Conservation (phyloP, 2,329 filamentous ascomycete genomes). For the Tolypocladium sp. region DNA sequence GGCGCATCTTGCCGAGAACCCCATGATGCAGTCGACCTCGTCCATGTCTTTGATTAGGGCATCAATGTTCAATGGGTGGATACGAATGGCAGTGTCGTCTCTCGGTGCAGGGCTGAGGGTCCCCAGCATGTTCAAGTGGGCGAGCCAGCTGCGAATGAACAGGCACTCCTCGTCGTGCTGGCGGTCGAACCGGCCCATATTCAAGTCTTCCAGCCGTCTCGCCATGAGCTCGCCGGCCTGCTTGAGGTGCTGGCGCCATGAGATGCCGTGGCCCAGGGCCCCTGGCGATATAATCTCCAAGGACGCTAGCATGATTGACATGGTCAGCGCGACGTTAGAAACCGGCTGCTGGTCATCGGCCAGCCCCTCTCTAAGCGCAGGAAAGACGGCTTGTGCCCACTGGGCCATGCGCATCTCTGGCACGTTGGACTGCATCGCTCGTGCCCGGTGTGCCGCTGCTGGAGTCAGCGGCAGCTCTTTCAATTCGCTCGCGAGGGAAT, state of each 20-base stretch:
- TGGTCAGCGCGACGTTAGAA: conserved; percentile 65
- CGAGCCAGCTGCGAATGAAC: conserved; percentile 76
- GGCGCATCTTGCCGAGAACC: conserved; percentile 53
- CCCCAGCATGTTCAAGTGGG: conserved; percentile 73
- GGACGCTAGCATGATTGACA: conserved; percentile 77
- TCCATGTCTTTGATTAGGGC: conserved; percentile 22
- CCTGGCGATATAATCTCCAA: conserved; percentile 76
- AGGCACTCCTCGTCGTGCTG: conserved; percentile 52
- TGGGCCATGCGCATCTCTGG: conserved; percentile 68
- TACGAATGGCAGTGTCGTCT: background rate
- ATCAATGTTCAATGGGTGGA: background rate
- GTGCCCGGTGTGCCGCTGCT: conserved; percentile 65
- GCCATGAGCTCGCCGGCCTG: conserved; percentile 69
- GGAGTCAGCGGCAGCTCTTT: background rate
- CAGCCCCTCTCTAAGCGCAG: conserved; percentile 59
- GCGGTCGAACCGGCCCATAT: conserved; percentile 19
- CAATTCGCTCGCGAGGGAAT: background rate
- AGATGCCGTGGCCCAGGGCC: conserved; percentile 69
- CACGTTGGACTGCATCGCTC: conserved; percentile 63
- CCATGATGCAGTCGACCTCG: conserved; percentile 73
- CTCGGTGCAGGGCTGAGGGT: conserved; percentile 51
- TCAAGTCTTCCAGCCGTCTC: conserved; percentile 38
- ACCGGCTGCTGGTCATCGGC: conserved; percentile 52
- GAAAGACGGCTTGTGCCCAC: conserved; percentile 74
- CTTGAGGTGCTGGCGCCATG: conserved; percentile 72